These are phyloP conservation scores for Hypoxylon sp. DNA, from an alignment of 2,329 filamentous ascomycete genomes.

Conservation along the genomic window DNA sequence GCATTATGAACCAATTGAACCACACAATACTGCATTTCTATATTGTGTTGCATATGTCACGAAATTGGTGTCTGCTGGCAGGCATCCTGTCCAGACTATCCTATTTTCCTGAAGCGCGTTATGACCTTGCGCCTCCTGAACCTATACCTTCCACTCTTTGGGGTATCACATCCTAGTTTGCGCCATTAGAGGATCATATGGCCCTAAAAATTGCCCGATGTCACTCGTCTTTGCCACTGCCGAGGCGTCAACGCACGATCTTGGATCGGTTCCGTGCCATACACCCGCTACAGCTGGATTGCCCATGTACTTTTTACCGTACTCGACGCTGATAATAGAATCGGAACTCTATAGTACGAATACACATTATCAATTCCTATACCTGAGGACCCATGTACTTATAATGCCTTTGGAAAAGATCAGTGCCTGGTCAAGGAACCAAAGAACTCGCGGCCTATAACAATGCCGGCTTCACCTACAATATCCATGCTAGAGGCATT, in stretches of 20 bases:
- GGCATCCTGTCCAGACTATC: background rate
- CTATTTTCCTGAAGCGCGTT: background rate
- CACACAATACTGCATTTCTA: conserved; percentile 9
- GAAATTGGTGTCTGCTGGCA: background rate
- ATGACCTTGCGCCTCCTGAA: background rate
- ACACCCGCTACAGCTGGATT: background rate
- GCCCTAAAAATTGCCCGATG: background rate
- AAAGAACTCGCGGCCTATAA: background rate
- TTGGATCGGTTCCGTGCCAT: background rate
- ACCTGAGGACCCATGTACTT: background rate
- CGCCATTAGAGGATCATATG: background rate
- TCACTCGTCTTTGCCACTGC: background rate
- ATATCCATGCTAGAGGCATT: background rate
- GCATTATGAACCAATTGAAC: conserved; percentile 19
- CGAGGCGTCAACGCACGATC: background rate
- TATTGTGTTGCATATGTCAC: conserved; percentile 1
- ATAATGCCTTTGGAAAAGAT: background rate
- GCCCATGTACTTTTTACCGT: background rate
- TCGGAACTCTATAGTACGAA: background rate
- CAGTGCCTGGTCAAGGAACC: background rate
- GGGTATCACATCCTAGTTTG: background rate
- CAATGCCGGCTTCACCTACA: background rate
- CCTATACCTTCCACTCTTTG: background rate
- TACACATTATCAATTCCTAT: background rate
- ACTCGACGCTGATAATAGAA: background rate